Evolutionary conservation across 768 basidiomycete species (phyloP).

Genomic region (Astraeus odoratus): DNA sequence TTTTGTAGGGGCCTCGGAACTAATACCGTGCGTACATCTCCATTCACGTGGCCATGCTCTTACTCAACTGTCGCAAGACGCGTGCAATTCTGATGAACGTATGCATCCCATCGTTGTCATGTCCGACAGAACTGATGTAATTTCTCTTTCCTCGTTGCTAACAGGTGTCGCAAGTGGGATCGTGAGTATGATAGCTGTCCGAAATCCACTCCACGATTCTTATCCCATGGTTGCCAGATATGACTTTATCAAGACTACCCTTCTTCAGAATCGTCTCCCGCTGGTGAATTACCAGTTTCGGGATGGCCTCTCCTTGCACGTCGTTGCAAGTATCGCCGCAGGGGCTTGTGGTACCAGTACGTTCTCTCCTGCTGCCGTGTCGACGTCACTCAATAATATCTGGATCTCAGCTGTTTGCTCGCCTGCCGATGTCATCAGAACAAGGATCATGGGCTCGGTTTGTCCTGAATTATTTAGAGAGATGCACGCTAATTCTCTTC

Average conservation of each 20-base stretch:
- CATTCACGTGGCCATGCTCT: not conserved
- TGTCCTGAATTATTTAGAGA: constrained; percentile 13
- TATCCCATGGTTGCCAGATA: constrained; percentile 40
- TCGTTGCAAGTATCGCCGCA: constrained; percentile 58
- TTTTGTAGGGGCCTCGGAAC: constrained; percentile 70
- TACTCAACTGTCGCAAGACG: constrained; percentile 28
- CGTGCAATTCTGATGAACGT: constrained; percentile 75
- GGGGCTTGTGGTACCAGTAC: constrained; percentile 75
- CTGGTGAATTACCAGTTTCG: constrained; percentile 52
- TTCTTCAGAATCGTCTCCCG: constrained; percentile 49
- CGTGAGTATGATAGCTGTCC: constrained; percentile 43
- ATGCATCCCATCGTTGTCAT: constrained; percentile 15
- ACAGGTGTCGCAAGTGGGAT: constrained; percentile 76
- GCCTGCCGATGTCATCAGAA: constrained; percentile 70
- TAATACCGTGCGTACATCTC: constrained; percentile 52
- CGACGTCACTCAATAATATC: not conserved
- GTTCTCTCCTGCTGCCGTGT: constrained; percentile 15
- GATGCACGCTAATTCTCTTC: constrained; percentile 4
- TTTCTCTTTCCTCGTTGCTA: not conserved
- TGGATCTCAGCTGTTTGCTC: constrained; percentile 58
- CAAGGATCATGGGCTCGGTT: constrained; percentile 74
- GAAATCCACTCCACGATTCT: not conserved
- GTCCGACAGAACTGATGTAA: constrained; percentile 3
- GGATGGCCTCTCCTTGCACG: constrained; percentile 63
- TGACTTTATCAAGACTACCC: constrained; percentile 62